Evolutionary conservation across 352 stramenopile genomes (phyloP), one percentile per base, ranked within the genome.

Genomic region (Phytophthora brassicae): DNA sequence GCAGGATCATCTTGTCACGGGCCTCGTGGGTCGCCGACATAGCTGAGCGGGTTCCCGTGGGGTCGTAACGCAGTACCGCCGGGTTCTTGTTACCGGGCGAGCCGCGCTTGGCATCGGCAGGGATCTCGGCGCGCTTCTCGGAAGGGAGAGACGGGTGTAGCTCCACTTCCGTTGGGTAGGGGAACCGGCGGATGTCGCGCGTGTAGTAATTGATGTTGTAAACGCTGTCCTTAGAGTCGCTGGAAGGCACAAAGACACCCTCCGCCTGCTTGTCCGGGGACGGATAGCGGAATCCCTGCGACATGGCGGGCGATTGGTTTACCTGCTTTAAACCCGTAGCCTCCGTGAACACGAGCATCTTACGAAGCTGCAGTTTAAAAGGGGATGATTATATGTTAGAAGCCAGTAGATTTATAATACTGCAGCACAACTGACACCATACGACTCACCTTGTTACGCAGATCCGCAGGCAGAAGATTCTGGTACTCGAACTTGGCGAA

Each of bases 161-260:
- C 52, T 79, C 84, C 49, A 91, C 77, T 26, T 88, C 75, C 16
- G 75, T 74, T 29, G 85, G 75, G 65, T 72, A 75, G 28, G 68
- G 68, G 61, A 92, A 88, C 64, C 86, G 80, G 48, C 83, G 81
- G 43, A 89, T 80, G 63, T 96, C 88, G 58, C 88, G 84, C 77
- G 86, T 95, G 74, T 96, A 96, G 81, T 94, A 96, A 36, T 94
- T 69, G 38, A 66, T 96, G 68, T 91, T 92, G 81, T 95, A 96
- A 45, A 93, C 56, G 59, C 72, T 77, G 31, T 92, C 88, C 70
- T 93, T 94, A 38, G 56, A 75, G 35, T 89, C 82, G 29, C 54
- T 74, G 22, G 82, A 84, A 26, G 88, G 88, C 58, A 95, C 85
- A 68, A 86, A 77, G 35, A 84, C 79, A 22, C 78, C 69, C 43